These are phyloP conservation scores for Lunasporangiospora selenospora DNA, from an alignment of 192 early-diverging fungal genomes.

Conservation along the genomic window DNA sequence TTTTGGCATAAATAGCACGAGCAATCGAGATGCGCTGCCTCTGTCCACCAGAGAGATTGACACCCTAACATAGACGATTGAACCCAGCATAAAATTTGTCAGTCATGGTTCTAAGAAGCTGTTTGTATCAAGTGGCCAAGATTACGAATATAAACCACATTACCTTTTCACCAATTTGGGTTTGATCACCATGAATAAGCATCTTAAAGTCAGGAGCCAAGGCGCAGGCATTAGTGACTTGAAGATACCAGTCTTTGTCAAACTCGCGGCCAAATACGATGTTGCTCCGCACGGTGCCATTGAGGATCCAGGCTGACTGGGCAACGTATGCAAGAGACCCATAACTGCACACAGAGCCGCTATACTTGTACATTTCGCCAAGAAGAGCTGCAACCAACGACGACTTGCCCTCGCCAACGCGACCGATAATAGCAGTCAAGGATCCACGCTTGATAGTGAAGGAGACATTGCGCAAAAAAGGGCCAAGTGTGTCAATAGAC, in stretches of 20 bases:
- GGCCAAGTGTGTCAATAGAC: slow-evolving; percentile 5
- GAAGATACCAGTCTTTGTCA: slow-evolving; percentile 61
- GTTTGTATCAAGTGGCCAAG: slow-evolving; percentile 3
- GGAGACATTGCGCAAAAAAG: slow-evolving; percentile 37
- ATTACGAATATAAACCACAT: slow-evolving; percentile 1
- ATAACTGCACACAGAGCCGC: not conserved
- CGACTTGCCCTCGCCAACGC: slow-evolving; percentile 57
- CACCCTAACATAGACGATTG: slow-evolving; percentile 58
- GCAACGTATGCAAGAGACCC: slow-evolving; percentile 31
- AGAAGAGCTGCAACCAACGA: slow-evolving; percentile 53
- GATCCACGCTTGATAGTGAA: slow-evolving; percentile 48
- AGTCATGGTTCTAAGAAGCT: no score
- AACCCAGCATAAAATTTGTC: no score
- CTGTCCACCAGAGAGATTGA: slow-evolving; percentile 91
- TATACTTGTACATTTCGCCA: slow-evolving; percentile 50
- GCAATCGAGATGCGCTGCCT: slow-evolving; percentile 68
- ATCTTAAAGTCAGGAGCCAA: slow-evolving; percentile 85
- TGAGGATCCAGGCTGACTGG: slow-evolving; percentile 90
- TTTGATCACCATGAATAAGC: slow-evolving; percentile 85
- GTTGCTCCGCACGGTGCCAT: slow-evolving; percentile 88
- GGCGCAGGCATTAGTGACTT: slow-evolving; percentile 81
- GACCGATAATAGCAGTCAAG: slow-evolving; percentile 51
- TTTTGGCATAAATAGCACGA: slow-evolving; percentile 83
- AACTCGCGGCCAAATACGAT: slow-evolving; percentile 83
- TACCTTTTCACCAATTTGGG: slow-evolving; percentile 86